Evolutionary conservation across 192 early-diverging fungal species (phyloP).

Genomic region (Jimgerdemannia flammicorona): DNA sequence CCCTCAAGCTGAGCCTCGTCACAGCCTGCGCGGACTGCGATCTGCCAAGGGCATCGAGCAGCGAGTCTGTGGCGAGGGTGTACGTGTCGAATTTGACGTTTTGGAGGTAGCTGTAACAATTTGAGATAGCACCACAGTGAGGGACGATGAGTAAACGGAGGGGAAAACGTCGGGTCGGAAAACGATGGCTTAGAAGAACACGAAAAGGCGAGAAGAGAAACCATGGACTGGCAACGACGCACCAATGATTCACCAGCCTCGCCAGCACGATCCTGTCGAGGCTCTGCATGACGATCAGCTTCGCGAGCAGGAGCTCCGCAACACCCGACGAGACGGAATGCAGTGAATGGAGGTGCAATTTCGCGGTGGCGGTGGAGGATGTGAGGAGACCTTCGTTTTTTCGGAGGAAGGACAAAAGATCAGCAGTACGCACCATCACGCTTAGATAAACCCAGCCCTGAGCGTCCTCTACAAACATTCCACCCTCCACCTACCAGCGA

Average conservation of each 20-base stretch:
- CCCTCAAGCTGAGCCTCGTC: slow-evolving; percentile 32
- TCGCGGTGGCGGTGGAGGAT: slow-evolving; percentile 2
- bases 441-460: neutral
- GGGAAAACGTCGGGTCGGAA: no score
- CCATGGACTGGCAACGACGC: neutral
- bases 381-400: slow-evolving; percentile 6
- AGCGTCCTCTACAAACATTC: neutral
- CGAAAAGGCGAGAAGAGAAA: neutral
- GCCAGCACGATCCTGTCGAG: slow-evolving; percentile 16
- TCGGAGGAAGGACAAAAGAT: neutral
- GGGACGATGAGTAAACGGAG: no score
- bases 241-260: slow-evolving; percentile 14
- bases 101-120: slow-evolving; percentile 26
- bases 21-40: slow-evolving; percentile 32
- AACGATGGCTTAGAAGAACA: neutral
- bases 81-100: slow-evolving; percentile 40
- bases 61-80: slow-evolving; percentile 40
- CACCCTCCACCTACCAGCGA: slow-evolving; percentile 23
- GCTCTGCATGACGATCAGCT: slow-evolving; percentile 26
- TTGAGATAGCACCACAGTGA: no score
- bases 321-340: slow-evolving; percentile 27
- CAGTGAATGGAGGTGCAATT: slow-evolving; percentile 5
- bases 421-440: neutral
- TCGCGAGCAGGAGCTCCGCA: slow-evolving; percentile 25
- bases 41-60: slow-evolving; percentile 30